phyloP scores from a whole-genome alignment of 108 stramenopile species.

The Pinguiococcus pyrenoidosus region DNA sequence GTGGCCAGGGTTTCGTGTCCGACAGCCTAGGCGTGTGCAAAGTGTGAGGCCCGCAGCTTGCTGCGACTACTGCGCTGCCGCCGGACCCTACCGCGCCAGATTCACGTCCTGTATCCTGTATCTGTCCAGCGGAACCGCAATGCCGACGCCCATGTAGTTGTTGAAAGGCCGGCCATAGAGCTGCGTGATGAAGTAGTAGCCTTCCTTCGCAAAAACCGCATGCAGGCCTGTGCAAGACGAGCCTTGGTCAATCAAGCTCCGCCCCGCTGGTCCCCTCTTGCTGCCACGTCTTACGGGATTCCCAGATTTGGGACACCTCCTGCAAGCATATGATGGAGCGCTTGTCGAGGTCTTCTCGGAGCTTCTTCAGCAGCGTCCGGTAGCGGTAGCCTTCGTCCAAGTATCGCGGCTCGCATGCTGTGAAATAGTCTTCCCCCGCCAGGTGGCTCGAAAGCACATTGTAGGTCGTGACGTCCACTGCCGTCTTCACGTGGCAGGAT shows the following conservation, averaged over 20 bases:
- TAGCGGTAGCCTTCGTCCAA: slow-evolving; percentile 9
- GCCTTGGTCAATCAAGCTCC: too few species aligned
- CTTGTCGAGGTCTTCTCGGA: slow-evolving; percentile 3
- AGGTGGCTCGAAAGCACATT: slow-evolving; percentile 13
- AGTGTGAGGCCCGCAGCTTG: slow-evolving; percentile 1
- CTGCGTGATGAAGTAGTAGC: slow-evolving; percentile 71
- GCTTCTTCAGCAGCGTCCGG: slow-evolving; percentile 5
- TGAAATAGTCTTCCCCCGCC: too few species aligned
- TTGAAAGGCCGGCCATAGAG: slow-evolving; percentile 78
- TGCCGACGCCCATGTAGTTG: slow-evolving; percentile 71
- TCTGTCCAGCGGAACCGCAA: slow-evolving; percentile 50
- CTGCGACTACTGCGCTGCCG: too few species aligned
- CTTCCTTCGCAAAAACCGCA: slow-evolving; percentile 58
- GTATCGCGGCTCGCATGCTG: slow-evolving; percentile 5
- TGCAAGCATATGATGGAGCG: slow-evolving; percentile 36
- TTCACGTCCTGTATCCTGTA: slow-evolving; percentile 13
- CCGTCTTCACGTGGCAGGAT: slow-evolving; percentile 2
- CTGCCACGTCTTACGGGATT: too few species aligned
- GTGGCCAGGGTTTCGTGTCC: slow-evolving; percentile 27
- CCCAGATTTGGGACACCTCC: slow-evolving; percentile 33
- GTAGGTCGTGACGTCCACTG: slow-evolving; percentile 12
- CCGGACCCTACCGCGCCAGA: too few species aligned
- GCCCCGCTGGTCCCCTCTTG: too few species aligned
- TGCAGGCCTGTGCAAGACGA: too few species aligned
- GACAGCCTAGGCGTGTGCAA: slow-evolving; percentile 20